Base-by-base conservation (phyloP, 2,329 filamentous ascomycete species). In the Lizonia empirigonia region DNA sequence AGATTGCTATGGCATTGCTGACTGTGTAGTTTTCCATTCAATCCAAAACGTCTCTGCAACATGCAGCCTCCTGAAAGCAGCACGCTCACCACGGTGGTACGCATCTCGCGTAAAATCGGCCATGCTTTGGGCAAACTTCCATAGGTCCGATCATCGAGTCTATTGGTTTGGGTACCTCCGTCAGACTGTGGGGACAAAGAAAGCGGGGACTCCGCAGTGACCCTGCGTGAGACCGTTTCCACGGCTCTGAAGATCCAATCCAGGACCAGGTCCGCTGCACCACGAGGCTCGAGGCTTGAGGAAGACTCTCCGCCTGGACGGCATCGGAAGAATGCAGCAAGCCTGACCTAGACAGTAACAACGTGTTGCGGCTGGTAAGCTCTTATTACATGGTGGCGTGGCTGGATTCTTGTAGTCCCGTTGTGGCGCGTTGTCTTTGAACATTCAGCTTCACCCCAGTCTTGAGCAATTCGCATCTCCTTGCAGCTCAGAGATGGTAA, bases 131-230 rank as follows among this genome's bases (percentile, higher is more conserved):
- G 23, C 29, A 30, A 9, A 26, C 24, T 37, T 50, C 50, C 45
- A 26, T 44, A 40, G 23, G 23, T 40, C 44, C 50, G 50, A 39
- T 32, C 13, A 13, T 42, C 16, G 8, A 33, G 29, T 22, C 15
- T 41, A 26, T 19, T 42, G 34, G 39, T 26, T n/a, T 40, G 18
- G 30, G 22, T 29, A 18, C 22, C 37, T 53, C 42, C 44, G 34
- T 26, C 18, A 34, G 20, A 27, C 20, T 52, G 44, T 48, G 44
- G 50, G 50, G 39, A 44, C 44, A 30, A 36, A 40, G 39, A 44
- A 34, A 24, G 50, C 50, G 60, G 53, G 51, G 58, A 50, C 58
- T 60, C 60, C 60, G 46, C 58, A 48, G 52, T 22, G 56, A 52
- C 62, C 62, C 60, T 64, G 62, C 60, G 47, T 44, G 30, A 37